Evolutionary conservation across 495 filamentous ascomycete species (phyloP).

Genomic region (Oidiodendron maius): DNA sequence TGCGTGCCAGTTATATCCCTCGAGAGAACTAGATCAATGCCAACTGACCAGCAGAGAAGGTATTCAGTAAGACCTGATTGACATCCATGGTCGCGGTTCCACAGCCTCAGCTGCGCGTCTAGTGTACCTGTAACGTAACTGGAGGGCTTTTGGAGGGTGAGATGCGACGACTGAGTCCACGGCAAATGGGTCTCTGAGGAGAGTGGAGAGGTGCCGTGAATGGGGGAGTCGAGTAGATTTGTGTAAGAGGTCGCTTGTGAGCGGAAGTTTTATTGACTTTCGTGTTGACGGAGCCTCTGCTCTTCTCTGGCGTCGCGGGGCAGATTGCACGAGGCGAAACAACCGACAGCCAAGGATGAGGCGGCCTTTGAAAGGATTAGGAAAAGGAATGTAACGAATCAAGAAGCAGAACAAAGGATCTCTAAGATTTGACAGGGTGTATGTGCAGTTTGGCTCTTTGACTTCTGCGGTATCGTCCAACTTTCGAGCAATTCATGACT

Average conservation of each 20-base stretch:
- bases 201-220: conserved; percentile 7
- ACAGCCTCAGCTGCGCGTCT: conserved; percentile 17
- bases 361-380: conserved; percentile 7
- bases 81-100: conserved; percentile 58
- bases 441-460: too few species aligned
- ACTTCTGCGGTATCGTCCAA: too few species aligned
- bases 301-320: conserved; percentile 12
- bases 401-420: conserved; percentile 1
- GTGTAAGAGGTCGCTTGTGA: neutral
- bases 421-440: too few species aligned
- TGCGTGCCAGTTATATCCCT: neutral
- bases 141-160: neutral
- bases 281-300: conserved; percentile 2
- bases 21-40: neutral
- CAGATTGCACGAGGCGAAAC: conserved; percentile 13
- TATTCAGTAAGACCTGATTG: conserved; percentile 67
- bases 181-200: conserved; percentile 10
- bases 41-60: conserved; percentile 60
- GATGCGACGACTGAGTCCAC: conserved; percentile 1
- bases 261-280: conserved; percentile 4
- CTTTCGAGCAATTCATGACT: too few species aligned
- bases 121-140: conserved; percentile 4
- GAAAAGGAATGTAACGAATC: conserved; percentile 22
- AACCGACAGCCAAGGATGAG: conserved; percentile 9
- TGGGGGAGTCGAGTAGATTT: conserved; percentile 1